A percentile compares a stretch with the other conserved stretches of the same genome.
These are phyloP conservation scores for Purshia tridentata DNA, from an alignment of 306 rosid genomes.

Conservation along the genomic window DNA sequence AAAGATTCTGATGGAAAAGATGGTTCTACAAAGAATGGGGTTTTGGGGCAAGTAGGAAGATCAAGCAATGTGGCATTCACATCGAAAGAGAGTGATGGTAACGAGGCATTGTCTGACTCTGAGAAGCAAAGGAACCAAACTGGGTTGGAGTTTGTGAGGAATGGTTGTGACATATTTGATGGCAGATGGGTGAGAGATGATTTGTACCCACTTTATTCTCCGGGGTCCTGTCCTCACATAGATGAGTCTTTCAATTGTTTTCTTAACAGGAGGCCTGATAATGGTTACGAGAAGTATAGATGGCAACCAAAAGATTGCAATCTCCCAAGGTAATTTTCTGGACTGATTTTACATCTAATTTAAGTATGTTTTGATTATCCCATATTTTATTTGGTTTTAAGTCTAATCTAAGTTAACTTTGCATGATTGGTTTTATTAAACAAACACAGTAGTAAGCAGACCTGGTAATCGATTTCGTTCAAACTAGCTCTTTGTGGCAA, in stretches of 20 bases:
- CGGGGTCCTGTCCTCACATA: conserved; percentile 27
- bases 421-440: neutral
- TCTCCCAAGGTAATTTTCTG: conserved; percentile 15
- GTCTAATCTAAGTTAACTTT: neutral
- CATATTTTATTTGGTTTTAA: neutral
- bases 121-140: neutral
- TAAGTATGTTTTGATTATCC: neutral
- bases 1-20: neutral
- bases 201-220: conserved; percentile 14
- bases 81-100: neutral
- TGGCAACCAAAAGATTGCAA: conserved; percentile 30
- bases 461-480: neutral
- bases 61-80: conserved; percentile 15
- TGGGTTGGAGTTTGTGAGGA: neutral
- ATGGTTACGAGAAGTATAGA: conserved; percentile 24
- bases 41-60: neutral
- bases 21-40: neutral
- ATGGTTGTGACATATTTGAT: conserved; percentile 24
- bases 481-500: neutral
- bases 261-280: conserved; percentile 21
- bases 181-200: conserved; percentile 30
- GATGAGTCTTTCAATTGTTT: conserved; percentile 30
- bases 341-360: neutral
- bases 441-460: too few relatives aligned
- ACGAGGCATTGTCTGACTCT: conserved; percentile 1